Conservation (phyloP, 2,329 filamentous ascomycete genomes). For the Septoria petroselini region DNA sequence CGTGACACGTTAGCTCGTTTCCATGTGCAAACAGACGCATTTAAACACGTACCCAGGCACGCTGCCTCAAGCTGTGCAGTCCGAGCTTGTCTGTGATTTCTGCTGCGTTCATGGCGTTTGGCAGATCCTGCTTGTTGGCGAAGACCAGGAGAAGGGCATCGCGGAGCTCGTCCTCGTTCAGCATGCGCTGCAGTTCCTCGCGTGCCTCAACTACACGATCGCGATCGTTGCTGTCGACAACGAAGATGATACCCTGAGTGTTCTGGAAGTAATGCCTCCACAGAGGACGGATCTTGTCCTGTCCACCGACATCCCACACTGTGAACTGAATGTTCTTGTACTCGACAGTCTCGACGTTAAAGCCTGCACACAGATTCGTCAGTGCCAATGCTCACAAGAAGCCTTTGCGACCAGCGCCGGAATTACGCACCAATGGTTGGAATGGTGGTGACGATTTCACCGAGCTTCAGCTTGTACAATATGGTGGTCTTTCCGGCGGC, state of each 20-base stretch:
- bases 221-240: constrained; percentile 92
- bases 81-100: constrained; percentile 99
- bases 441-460: constrained; percentile 96
- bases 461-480: constrained; percentile 97
- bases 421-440: constrained; percentile 71
- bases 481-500: constrained; percentile 99
- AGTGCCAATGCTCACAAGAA: constrained; percentile 14
- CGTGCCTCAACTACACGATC: constrained; percentile 88
- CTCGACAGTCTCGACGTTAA: constrained; percentile 98
- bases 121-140: constrained; percentile 97
- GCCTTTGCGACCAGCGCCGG: background rate
- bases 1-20: constrained; percentile 3
- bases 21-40: background rate
- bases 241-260: constrained; percentile 97
- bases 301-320: constrained; percentile 97
- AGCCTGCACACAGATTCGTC: constrained; percentile 50
- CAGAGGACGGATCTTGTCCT: constrained; percentile 96
- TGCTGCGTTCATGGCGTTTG: constrained; percentile 98
- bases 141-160: constrained; percentile 92
- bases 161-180: constrained; percentile 97
- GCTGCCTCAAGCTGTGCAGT: constrained; percentile 97
- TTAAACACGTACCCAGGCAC: constrained; percentile 79
- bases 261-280: constrained; percentile 98
- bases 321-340: constrained; percentile 99
- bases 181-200: constrained; percentile 92